Evolutionary conservation across 208 protist genomes (phyloP), one percentile per base, ranked within the genome.

Genomic region (Herpetomonas samuelpessoai): DNA sequence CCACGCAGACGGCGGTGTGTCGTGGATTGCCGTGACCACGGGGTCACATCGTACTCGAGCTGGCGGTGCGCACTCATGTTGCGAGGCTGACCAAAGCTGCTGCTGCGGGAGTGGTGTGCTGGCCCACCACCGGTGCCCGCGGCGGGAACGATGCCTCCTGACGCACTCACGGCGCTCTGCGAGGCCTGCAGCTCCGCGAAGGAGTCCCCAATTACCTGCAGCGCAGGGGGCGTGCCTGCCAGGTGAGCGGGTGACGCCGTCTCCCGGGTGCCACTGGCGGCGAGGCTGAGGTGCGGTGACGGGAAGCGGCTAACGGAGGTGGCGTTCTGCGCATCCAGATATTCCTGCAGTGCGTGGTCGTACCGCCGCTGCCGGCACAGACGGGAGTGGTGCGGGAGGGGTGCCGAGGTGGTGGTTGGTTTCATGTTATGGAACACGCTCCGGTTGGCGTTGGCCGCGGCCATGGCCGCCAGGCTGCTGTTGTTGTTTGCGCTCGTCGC

Each of bases 351-450:
- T 39, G 41, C 50, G 18, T 30, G 35, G 60, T 83, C 76, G 31
- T 67, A 54, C 39, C 70, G 68, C 28, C 78, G 79, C 68, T 86
- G 76, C n/a, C 79, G 76, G 28, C 59, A 50, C 7, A 90, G 71
- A 22, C 83, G 83, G 10, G 79, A 86, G 24, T 55, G 62, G n/a
- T 66, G 24, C 10, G 65, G 44, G 24, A 89, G 62, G n/a, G n/a
- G n/a, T n/a, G n/a, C n/a, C n/a, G n/a, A n/a, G n/a, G n/a, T n/a
- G n/a, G n/a, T n/a, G n/a, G n/a, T n/a, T n/a, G n/a, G n/a, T n/a
- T n/a, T n/a, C n/a, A n/a, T n/a, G n/a, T n/a, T n/a, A n/a, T n/a
- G n/a, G n/a, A n/a, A n/a, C n/a, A n/a, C n/a, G n/a, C n/a, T n/a
- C n/a, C n/a, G n/a, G n/a, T n/a, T n/a, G n/a, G n/a, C n/a, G n/a